These are phyloP conservation scores for Solanum commersonii DNA, from an alignment of 257 asterid genomes.

Conservation along the genomic window DNA sequence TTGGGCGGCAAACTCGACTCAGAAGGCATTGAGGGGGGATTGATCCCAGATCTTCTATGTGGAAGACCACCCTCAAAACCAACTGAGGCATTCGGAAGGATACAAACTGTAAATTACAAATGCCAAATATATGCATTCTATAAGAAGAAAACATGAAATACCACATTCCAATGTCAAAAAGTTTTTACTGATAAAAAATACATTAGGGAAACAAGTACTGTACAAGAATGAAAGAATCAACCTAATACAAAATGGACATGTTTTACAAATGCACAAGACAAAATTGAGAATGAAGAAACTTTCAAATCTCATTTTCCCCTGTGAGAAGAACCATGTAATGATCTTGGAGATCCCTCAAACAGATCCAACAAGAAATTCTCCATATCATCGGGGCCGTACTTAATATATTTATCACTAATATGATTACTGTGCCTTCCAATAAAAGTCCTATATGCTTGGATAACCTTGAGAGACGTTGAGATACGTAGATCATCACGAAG, in stretches of 20 bases:
- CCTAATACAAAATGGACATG: slow-evolving; percentile 8
- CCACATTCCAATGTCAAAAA: background rate
- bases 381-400: slow-evolving; percentile 73
- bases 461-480: slow-evolving; percentile 70
- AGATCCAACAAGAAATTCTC: slow-evolving; percentile 59
- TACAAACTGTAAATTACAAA: background rate
- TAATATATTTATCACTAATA: slow-evolving; percentile 71
- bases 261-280: background rate
- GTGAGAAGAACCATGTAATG: slow-evolving; percentile 54
- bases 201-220: background rate
- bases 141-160: background rate
- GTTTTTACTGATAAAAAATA: background rate
- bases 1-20: too few relatives aligned
- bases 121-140: background rate
- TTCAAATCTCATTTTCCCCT: slow-evolving; percentile 20
- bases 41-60: background rate
- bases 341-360: slow-evolving; percentile 73
- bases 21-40: too few relatives aligned
- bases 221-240: background rate
- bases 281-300: background rate
- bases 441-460: slow-evolving; percentile 77
- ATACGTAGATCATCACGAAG: slow-evolving; percentile 74
- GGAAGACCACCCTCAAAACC: too few relatives aligned
- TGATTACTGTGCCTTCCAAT: slow-evolving; percentile 60
- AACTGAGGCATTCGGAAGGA: too few relatives aligned